These are phyloP conservation scores for Candida freyschussii DNA, from an alignment of 1,139 yeast genomes.

Conservation along the genomic window DNA sequence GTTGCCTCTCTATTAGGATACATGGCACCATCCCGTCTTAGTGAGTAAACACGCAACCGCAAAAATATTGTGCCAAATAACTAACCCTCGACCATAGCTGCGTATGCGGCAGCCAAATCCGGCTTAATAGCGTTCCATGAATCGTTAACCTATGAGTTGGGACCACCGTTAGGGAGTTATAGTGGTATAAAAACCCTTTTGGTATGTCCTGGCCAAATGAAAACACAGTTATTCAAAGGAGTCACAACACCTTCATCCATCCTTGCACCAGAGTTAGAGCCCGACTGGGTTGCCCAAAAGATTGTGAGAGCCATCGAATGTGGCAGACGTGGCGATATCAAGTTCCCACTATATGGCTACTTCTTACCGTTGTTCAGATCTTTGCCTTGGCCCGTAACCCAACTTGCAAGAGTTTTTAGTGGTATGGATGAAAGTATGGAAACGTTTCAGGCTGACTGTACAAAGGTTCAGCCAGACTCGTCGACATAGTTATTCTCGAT, in stretches of 20 bases:
- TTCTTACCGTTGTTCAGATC: slow-evolving; percentile 67
- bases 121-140: slow-evolving; percentile 84
- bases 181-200: slow-evolving; percentile 66
- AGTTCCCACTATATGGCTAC: slow-evolving; percentile 70
- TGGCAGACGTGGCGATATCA: slow-evolving; percentile 67
- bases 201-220: slow-evolving; percentile 83
- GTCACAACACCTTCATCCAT: slow-evolving; percentile 66
- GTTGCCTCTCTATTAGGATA: slow-evolving; percentile 82
- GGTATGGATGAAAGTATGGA: slow-evolving; percentile 63
- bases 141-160: slow-evolving; percentile 67
- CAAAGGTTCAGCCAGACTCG: slow-evolving; percentile 15
- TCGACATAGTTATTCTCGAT: slow-evolving; percentile 40
- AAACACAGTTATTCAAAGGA: slow-evolving; percentile 65
- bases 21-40: slow-evolving; percentile 74
- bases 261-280: slow-evolving; percentile 79
- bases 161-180: slow-evolving; percentile 33
- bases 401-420: slow-evolving; percentile 44
- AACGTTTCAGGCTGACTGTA: slow-evolving; percentile 5
- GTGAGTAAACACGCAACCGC: slow-evolving; percentile 27
- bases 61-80: not conserved
- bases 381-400: slow-evolving; percentile 68
- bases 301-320: slow-evolving; percentile 52
- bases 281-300: slow-evolving; percentile 54
- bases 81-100: slow-evolving; percentile 28
- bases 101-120: slow-evolving; percentile 88